A percentile compares a stretch with the other conserved stretches of the same genome.
phyloP scores from a whole-genome alignment of 2,329 filamentous ascomycete species.

The Aaosphaeria pasadenensis region DNA sequence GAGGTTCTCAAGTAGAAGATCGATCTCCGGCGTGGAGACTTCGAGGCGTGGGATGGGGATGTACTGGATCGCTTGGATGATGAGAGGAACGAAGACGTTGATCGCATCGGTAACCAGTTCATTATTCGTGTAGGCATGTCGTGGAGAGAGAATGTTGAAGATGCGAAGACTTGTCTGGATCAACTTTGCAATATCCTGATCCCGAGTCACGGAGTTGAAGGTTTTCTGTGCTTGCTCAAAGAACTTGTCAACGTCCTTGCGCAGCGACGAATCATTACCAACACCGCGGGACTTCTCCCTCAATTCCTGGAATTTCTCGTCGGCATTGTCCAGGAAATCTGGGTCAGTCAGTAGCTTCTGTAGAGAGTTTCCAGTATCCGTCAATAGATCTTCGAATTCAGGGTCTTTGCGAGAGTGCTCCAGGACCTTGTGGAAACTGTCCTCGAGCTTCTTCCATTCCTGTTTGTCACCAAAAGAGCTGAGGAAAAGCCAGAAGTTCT shows the following conservation, averaged over 20 bases:
- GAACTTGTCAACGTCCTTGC: conserved; percentile 70
- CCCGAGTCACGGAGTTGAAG: conserved; percentile 65
- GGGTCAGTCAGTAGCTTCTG: conserved; percentile 84
- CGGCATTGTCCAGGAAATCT: conserved; percentile 75
- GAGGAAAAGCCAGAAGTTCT: conserved; percentile 77
- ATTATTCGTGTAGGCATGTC: conserved; percentile 61
- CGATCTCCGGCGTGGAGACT: conserved; percentile 75
- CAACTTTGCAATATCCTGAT: conserved; percentile 69
- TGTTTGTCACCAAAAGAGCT: conserved; percentile 72
- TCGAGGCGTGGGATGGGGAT: conserved; percentile 90
- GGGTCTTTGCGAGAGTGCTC: conserved; percentile 73
- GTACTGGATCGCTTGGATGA: conserved; percentile 77
- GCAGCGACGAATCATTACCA: conserved; percentile 64
- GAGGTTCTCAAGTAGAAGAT: conserved; percentile 85
- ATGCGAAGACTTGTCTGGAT: conserved; percentile 66
- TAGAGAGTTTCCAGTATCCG: conserved; percentile 68
- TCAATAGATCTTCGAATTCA: conserved; percentile 76
- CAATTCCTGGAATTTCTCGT: conserved; percentile 62
- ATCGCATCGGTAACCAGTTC: conserved; percentile 73
- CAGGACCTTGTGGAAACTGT: conserved; percentile 66
- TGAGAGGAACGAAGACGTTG: conserved; percentile 75
- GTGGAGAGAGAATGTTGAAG: conserved; percentile 65
- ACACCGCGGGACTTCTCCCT: conserved; percentile 56
- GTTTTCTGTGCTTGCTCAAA: conserved; percentile 68
- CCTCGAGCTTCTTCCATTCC: conserved; percentile 73